Percentiles rank a stretch among this genome's conserved stretches.
Evolutionary conservation across 345 rosid species (phyloP).

Genomic region (Cardamine occulta): DNA sequence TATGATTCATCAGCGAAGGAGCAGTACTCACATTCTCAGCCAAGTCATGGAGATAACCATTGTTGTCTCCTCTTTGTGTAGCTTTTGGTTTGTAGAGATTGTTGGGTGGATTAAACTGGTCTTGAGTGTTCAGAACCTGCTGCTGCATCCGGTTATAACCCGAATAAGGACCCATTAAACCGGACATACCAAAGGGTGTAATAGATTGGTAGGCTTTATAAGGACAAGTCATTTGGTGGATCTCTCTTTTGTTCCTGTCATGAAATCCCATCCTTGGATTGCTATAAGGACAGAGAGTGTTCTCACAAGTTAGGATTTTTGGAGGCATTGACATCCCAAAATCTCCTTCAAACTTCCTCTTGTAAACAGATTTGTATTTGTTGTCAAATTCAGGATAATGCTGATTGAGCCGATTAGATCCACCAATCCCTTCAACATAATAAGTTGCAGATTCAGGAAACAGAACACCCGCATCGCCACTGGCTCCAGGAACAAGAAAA

Average conservation of each 20-base stretch:
- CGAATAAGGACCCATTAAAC: slow-evolving; percentile 17
- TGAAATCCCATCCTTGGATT: slow-evolving; percentile 63
- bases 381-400: slow-evolving; percentile 46
- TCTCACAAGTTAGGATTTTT: slow-evolving; percentile 65
- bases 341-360: slow-evolving; percentile 68
- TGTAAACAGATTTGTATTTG: slow-evolving; percentile 51
- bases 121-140: slow-evolving; percentile 17
- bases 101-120: slow-evolving; percentile 9
- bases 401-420: slow-evolving; percentile 32
- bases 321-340: slow-evolving; percentile 54
- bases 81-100: slow-evolving; percentile 9
- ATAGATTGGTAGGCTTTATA: slow-evolving; percentile 41
- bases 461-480: slow-evolving; percentile 38
- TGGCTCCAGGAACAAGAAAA: not conserved
- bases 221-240: slow-evolving; percentile 75
- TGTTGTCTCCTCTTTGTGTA: slow-evolving; percentile 3
- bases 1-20: slow-evolving; percentile 16
- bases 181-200: slow-evolving; percentile 10
- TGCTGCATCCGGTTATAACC: slow-evolving; percentile 22
- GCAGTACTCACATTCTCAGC: not conserved
- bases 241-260: slow-evolving; percentile 77
- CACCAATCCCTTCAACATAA: slow-evolving; percentile 77
- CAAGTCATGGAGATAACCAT: not conserved
- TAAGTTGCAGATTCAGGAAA: slow-evolving; percentile 67
- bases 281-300: slow-evolving; percentile 65